A percentile compares a stretch with the other conserved stretches of the same genome.
Evolutionary conservation across 2,329 filamentous ascomycete genomes (phyloP).

Genomic region (Juglanconis juglandina): DNA sequence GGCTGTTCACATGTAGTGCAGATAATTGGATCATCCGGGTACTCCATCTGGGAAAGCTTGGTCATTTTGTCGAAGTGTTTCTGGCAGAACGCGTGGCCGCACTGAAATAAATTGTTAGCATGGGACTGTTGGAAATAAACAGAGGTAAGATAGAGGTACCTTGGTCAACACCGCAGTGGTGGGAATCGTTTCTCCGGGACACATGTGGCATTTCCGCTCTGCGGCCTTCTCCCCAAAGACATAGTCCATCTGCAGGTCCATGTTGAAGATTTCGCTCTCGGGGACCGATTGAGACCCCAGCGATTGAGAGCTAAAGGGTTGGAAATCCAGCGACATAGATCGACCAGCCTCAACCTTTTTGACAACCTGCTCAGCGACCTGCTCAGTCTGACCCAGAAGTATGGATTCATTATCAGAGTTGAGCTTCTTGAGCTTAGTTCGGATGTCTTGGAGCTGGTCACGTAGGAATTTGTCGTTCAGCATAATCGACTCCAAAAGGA

Average conservation of each 20-base stretch:
- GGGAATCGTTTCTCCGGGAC: constrained; percentile 2
- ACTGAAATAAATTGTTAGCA: constrained; percentile 23
- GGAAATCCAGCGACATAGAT: neutral
- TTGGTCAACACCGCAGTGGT: neutral
- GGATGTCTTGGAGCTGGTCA: neutral
- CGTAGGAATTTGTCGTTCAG: neutral
- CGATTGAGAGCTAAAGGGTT: neutral
- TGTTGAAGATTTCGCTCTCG: neutral
- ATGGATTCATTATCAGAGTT: too few species aligned
- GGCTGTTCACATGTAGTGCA: neutral
- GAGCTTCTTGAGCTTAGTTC: neutral
- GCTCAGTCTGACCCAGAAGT: too few species aligned
- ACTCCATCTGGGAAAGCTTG: neutral
- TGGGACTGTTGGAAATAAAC: neutral
- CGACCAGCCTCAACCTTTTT: too few species aligned
- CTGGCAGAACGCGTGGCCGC: constrained; percentile 31
- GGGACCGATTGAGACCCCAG: neutral
- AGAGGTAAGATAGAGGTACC: neutral
- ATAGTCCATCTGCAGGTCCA: neutral
- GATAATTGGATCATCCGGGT: neutral
- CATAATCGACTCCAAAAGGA: neutral
- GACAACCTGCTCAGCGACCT: too few species aligned
- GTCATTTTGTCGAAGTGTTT: constrained; percentile 20
- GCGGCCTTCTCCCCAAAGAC: neutral
- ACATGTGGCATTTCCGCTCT: constrained; percentile 5